Evolutionary conservation across 139 green algal species (phyloP), one percentile per base, ranked within the genome.

Genomic region (Ettlia oleoabundans): DNA sequence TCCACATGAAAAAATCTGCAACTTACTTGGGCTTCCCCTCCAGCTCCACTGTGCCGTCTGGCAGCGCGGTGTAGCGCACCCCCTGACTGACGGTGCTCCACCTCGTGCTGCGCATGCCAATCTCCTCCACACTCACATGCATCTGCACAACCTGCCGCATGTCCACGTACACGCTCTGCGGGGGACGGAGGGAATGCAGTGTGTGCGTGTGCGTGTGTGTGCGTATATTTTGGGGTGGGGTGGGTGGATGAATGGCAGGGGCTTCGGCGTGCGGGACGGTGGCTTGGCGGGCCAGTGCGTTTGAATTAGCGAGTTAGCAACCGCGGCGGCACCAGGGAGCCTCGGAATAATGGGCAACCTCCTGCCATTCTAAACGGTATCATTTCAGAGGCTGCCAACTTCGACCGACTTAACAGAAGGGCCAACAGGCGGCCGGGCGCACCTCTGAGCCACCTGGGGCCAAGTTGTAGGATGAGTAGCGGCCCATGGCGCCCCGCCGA

Each of bases 161-260:
- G 87, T 94, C 80, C 52, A 89, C 80, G 68, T 93, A 92, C 35
- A 91, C 71, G 55, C 72, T 41, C 88, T 92, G 84, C 64, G 71
- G 53, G 43, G n/a, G n/a, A n/a, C n/a, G n/a, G n/a, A n/a, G n/a
- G n/a, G n/a, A n/a, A n/a, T n/a, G n/a, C n/a, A n/a, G n/a, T n/a
- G n/a, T n/a, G n/a, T n/a, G n/a, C n/a, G n/a, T n/a, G n/a, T n/a
- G n/a, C n/a, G 47, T 32, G 69, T 32, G 41, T n/a, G 42, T 4
- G n/a, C 8, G 70, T 3, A 61, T 38, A 61, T 6, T n/a, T 13
- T 40, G n/a, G 33, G 66, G 38, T 21, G 37, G 9, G 35, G 30
- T 38, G 37, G 22, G 4, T 18, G 21, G 13, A 52, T 0, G 24
- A 74, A 26, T 15, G 47, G 47, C 47, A 58, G 10, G 47, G n/a